Evolutionary conservation across 805 yeast species (phyloP), one percentile per base, ranked within the genome.

Genomic region (Candida glaebosa): DNA sequence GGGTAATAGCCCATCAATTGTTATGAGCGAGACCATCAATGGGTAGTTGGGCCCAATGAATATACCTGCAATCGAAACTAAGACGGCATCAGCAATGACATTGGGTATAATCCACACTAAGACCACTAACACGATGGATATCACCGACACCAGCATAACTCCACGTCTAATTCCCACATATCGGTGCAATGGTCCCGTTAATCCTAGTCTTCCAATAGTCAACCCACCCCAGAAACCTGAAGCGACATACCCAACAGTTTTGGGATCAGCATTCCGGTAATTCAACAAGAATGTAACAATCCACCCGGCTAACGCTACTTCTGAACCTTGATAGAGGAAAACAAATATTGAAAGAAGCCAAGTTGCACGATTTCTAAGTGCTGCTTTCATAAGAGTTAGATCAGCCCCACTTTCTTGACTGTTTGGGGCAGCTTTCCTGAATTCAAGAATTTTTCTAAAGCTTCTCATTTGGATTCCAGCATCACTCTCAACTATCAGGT

Each of bases 221-320:
- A 84, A 57, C 0, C 91, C 91, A 18, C 75, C 73, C 89, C 89
- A 84, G 53, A 75, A 83, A 12, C 86, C 82, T 3, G 87, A 75
- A 0, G 84, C 79, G 9, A 82, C 78, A 51, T 77, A 81, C 5
- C 88, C 84, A 53, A 79, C 75, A 16, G 64, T 56, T 1, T 64
- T 50, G 24, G 64, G 64, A 37, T 67, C 62, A 14, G 79, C 79
- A n/a, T 69, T 59, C 43, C 84, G 73, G 39, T 79, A 74, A 18
- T 71, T 75, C 32, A 79, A 65, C 41, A 84, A 60, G 51, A 75
- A 84, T 2, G 87, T 78, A 36, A 79, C 79, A 15, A 79, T 63
- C 89, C 90, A 84, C 2, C 87, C 82, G 1, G 83, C 88, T 44
- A 83, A 60, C 1, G 83, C 62, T 19, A 83, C 82, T 56, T 84